Evolutionary conservation across 805 yeast genomes (phyloP), one percentile per base, ranked within the genome.

Genomic region (Hyphopichia homilentoma): DNA sequence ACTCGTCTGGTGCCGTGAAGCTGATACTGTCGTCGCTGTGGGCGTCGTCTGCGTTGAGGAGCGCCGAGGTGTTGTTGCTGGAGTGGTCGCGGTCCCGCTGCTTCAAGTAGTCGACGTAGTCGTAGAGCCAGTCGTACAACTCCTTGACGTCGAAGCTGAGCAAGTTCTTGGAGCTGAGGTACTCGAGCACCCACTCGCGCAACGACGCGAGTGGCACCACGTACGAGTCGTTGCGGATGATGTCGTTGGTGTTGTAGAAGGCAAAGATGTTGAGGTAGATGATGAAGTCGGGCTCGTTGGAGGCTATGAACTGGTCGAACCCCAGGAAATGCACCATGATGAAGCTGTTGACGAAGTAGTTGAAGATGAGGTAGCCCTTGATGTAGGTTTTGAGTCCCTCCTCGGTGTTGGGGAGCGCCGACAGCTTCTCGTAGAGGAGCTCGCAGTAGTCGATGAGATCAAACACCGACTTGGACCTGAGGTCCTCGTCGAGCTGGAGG

Each of bases 271-370:
- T 63, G 34, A 66, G 41, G 45, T 66, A 66, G 17, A 66, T 59
- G 35, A 65, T 54, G 40, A 66, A 66, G 42, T 66, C 73, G 29
- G 48, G 52, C 34, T 56, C 65, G 32, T 48, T 54, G 9, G 52
- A 43, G 32, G 56, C 60, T 28, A 66, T 60, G 36, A 66, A 66
- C 27, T 48, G 45, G 38, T 59, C 65, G 36, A 66, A 66, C 4
- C 73, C 73, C 32, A 56, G 50, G 48, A 61, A 66, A 38, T 65
- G 67, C 29, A 63, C 32, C 65, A 66, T 61, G 31, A 66, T 57
- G 38, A 63, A 61, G 36, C 64, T 59, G 40, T 62, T 66, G 28
- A 66, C 60, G 41, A 62, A 65, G 41, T 65, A 66, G 44, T 61
- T 63, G 50, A 65, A 61, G 21, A 66, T 58, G 35, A 66, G 47